Evolutionary conservation across 257 asterid species (phyloP), one percentile per base, ranked within the genome.

Genomic region (Fraxinus excelsior): DNA sequence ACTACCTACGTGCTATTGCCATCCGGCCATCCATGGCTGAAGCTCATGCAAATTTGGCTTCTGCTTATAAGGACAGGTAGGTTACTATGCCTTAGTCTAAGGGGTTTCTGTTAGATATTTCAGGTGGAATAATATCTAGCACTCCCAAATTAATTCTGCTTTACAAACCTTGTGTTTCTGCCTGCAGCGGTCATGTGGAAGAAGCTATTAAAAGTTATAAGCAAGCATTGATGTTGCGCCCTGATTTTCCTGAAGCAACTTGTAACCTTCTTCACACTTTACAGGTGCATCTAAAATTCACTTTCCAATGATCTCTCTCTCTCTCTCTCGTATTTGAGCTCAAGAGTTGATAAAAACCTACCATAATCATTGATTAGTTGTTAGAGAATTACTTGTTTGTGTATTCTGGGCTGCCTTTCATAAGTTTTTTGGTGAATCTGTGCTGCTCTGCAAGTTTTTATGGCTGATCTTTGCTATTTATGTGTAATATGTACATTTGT

Each of bases 11-110:
- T 80, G 99, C 99, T 82, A 93, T 96, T 81, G 56, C 86, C 71
- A 84, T 90, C 74, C 88, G 98, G 62, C 99, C 99, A 26, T 38
- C 92, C 80, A 96, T 96, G 99, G 94, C 99, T n/a, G 99, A 96
- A 89, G 99, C 99, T 78, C 98, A 96, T 90, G 99, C 99, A 74
- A 96, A 96, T 90, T 85, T 96, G 88, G 99, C 99, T 79, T 96
- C 98, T 25, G 99, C 97, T 16, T 93, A 93, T 85, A 96, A 96
- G 87, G 99, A 96, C 77, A 93, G 98, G 99, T 92, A 73, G 80
- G 73, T 19, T 67, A 62, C 74, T 29, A 46, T 65, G 32, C 32
- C 78, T 32, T 58, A 3, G 12, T 16, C 37, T 76, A 38, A 12
- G 56, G 28, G 1, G 53, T 77, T 18, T 25, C 35, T 34, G 51